Evolutionary conservation across 768 basidiomycete species (phyloP).

Genomic region (Tephrocybe sp.): DNA sequence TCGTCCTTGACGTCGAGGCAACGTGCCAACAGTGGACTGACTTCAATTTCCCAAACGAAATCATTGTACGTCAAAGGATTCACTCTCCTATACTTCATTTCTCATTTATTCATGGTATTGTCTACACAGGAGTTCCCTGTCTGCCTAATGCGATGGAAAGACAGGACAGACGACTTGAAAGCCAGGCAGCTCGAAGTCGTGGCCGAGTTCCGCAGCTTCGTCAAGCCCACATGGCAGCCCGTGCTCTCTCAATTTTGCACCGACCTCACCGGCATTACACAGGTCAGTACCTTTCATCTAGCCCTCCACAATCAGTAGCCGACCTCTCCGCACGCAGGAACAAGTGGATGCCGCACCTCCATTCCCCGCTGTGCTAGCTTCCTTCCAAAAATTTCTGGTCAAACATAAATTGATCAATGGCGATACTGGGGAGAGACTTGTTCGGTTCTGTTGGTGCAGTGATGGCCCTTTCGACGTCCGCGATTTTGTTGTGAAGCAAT

Average conservation of each 20-base stretch:
- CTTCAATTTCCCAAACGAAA: slow-evolving; percentile 92
- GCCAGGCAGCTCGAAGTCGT: slow-evolving; percentile 65
- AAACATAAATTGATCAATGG: slow-evolving; percentile 69
- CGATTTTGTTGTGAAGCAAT: slow-evolving; percentile 88
- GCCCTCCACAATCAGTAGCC: not conserved
- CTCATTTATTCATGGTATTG: not conserved
- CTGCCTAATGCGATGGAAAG: slow-evolving; percentile 81
- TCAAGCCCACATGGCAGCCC: slow-evolving; percentile 86
- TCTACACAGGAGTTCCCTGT: slow-evolving; percentile 86
- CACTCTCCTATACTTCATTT: not conserved
- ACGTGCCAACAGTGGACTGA: slow-evolving; percentile 70
- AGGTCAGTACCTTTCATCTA: slow-evolving; percentile 51
- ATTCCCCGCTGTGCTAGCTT: slow-evolving; percentile 67
- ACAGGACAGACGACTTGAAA: slow-evolving; percentile 49
- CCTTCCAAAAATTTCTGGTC: slow-evolving; percentile 66
- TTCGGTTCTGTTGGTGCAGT: slow-evolving; percentile 78
- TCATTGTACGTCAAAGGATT: slow-evolving; percentile 65
- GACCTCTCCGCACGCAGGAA: slow-evolving; percentile 41
- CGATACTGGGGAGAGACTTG: slow-evolving; percentile 51
- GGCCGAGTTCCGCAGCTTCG: slow-evolving; percentile 86
- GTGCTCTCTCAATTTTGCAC: slow-evolving; percentile 82
- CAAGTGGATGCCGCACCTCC: slow-evolving; percentile 80
- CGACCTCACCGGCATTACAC: slow-evolving; percentile 86
- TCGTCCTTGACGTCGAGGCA: slow-evolving; percentile 89
- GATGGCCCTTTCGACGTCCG: slow-evolving; percentile 84